Evolutionary conservation across 495 filamentous ascomycete species (phyloP).

Genomic region (Antarctomyces pellizariae): DNA sequence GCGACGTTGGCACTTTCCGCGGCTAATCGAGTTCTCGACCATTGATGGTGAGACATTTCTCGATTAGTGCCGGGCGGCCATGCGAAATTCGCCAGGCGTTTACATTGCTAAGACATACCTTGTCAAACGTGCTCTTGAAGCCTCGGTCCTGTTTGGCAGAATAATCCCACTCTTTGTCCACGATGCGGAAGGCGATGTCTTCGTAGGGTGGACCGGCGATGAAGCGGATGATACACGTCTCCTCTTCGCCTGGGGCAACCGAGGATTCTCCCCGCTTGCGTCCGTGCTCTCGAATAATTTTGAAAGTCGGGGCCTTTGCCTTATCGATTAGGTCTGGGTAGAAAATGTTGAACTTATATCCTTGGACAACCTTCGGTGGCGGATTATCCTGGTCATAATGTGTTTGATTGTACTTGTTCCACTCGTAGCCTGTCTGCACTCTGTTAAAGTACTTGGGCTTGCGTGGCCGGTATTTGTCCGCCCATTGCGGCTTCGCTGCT

Average conservation of each 20-base stretch:
- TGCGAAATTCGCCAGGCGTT: no score
- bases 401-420: conserved; percentile 99
- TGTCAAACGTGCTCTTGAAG: conserved; percentile 93
- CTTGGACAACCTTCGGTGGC: conserved; percentile 92
- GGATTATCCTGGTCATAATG: conserved; percentile 99
- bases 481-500: conserved; percentile 50
- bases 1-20: no score
- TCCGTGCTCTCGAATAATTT: conserved; percentile 80
- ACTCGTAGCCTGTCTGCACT: conserved; percentile 97
- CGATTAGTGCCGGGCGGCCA: no score
- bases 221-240: conserved; percentile 92
- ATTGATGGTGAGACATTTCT: no score
- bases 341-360: conserved; percentile 99
- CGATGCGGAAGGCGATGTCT: conserved; percentile 91
- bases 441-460: conserved; percentile 97
- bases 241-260: conserved; percentile 88
- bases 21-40: no score
- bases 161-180: conserved; percentile 98
- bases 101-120: conserved; percentile 45
- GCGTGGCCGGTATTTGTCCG: conserved; percentile 68
- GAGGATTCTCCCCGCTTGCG: conserved; percentile 76
- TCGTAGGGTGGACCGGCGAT: conserved; percentile 92
- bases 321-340: conserved; percentile 98
- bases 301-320: conserved; percentile 77
- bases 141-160: conserved; percentile 86